A percentile compares a stretch with the other conserved stretches of the same genome.
Evolutionary conservation across 495 filamentous ascomycete genomes (phyloP).

Genomic region (Xanthoparmelia taractica): DNA sequence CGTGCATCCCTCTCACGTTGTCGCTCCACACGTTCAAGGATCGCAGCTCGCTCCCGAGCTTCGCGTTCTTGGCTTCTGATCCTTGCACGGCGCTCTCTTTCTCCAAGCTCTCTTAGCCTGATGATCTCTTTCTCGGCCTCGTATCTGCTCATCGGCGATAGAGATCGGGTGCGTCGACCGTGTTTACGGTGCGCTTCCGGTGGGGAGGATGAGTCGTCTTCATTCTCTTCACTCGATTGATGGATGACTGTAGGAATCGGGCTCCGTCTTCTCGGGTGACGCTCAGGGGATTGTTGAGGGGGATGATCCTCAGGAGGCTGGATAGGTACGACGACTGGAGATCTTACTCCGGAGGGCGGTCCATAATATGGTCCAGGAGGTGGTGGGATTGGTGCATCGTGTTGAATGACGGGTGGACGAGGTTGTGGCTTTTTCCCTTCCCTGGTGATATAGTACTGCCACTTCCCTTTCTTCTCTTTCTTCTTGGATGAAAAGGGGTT

Average conservation of each 20-base stretch:
- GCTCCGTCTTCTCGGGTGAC: background rate
- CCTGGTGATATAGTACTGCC: background rate
- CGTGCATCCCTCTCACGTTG: background rate
- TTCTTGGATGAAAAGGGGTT: conserved; percentile 17
- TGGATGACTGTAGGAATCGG: background rate
- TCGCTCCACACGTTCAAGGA: background rate
- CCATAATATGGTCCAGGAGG: background rate
- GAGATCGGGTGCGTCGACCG: conserved; percentile 13
- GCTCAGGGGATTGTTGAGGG: background rate
- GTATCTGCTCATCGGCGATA: conserved; percentile 10
- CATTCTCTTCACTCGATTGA: conserved; percentile 1
- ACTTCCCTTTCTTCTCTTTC: conserved; percentile 10
- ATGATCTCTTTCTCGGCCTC: conserved; percentile 2
- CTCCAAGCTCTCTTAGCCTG: background rate
- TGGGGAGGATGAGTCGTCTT: conserved; percentile 12
- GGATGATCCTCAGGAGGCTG: conserved; percentile 1
- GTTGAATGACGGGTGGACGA: background rate
- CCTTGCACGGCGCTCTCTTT: background rate
- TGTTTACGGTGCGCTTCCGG: conserved; percentile 11
- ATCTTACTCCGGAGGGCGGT: background rate
- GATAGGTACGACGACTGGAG: conserved; percentile 6
- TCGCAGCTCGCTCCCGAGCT: conserved; percentile 17
- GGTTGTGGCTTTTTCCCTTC: background rate
- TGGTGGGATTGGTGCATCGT: conserved; percentile 17
- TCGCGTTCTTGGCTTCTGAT: conserved; percentile 9